Evolutionary conservation across 2,329 filamentous ascomycete species (phyloP).

Genomic region (Cladosporium sp.): DNA sequence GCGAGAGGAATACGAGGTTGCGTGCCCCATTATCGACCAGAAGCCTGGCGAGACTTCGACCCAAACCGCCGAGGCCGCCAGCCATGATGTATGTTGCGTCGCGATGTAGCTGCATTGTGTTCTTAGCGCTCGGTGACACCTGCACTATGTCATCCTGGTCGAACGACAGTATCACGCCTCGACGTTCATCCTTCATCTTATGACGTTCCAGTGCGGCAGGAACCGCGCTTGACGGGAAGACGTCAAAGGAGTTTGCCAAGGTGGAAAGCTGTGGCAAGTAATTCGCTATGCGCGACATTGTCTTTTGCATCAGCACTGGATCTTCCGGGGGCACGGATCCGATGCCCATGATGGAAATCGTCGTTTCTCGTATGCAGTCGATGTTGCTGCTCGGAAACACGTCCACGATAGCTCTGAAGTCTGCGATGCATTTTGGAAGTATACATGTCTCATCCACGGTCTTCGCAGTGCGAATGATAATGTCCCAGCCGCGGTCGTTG

Average conservation of each 20-base stretch:
- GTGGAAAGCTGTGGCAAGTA: not conserved
- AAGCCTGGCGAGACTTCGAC: not conserved
- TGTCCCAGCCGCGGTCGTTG: not conserved
- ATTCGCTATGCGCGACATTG: not conserved
- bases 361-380: not conserved
- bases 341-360: not conserved
- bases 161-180: not conserved
- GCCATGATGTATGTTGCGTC: conserved; percentile 3
- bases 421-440: not conserved
- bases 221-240: not conserved
- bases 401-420: not conserved
- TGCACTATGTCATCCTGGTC: not conserved
- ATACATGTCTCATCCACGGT: not conserved
- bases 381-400: not conserved
- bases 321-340: not conserved
- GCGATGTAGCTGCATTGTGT: not conserved
- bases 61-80: conserved; percentile 7
- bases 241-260: not conserved
- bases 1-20: conserved; percentile 1
- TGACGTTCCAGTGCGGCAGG: not conserved
- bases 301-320: conserved; percentile 2
- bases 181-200: not conserved
- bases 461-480: not conserved
- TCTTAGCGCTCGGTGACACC: not conserved
- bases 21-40: not conserved